Evolutionary conservation across 371 early-diverging fungal genomes (phyloP).

Genomic region (Aphelidium insulamus): DNA sequence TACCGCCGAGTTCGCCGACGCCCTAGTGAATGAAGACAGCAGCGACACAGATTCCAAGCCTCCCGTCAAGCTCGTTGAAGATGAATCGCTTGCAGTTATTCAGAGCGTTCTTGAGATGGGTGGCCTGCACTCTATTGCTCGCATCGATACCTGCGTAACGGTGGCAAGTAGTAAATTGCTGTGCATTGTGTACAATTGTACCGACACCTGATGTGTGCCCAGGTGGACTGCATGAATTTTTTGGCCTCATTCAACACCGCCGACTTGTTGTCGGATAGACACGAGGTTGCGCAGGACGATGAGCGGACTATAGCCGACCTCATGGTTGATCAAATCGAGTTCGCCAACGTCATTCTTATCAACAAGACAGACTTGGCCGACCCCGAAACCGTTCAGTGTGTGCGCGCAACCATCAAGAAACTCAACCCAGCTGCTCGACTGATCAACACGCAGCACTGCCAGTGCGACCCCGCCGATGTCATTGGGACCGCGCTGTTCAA

Average conservation of each 20-base stretch:
- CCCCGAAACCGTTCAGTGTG: background rate
- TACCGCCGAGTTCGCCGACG: slow-evolving; percentile 1
- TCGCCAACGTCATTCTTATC: slow-evolving; percentile 7
- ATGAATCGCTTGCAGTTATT: background rate
- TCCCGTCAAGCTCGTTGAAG: slow-evolving; percentile 1
- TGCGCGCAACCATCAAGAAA: slow-evolving; percentile 3
- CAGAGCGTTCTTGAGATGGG: background rate
- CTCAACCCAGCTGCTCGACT: slow-evolving; percentile 4
- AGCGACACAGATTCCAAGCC: background rate
- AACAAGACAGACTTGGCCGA: slow-evolving; percentile 3
- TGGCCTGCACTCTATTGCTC: background rate
- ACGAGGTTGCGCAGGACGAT: slow-evolving; percentile 5
- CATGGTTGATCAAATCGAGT: slow-evolving; percentile 5
- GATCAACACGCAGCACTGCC: slow-evolving; percentile 1
- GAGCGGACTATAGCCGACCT: slow-evolving; percentile 7
- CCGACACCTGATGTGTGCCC: no score
- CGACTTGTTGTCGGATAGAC: slow-evolving; percentile 3
- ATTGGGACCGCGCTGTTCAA: background rate
- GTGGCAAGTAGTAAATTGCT: no score
- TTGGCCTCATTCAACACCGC: slow-evolving; percentile 4
- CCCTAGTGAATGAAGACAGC: background rate
- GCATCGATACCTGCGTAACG: slow-evolving; percentile 7
- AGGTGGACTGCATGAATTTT: slow-evolving; percentile 2
- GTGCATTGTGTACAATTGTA: no score
- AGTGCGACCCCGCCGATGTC: slow-evolving; percentile 1